phyloP scores from a whole-genome alignment of 495 filamentous ascomycete genomes.

The Podospora didyma region DNA sequence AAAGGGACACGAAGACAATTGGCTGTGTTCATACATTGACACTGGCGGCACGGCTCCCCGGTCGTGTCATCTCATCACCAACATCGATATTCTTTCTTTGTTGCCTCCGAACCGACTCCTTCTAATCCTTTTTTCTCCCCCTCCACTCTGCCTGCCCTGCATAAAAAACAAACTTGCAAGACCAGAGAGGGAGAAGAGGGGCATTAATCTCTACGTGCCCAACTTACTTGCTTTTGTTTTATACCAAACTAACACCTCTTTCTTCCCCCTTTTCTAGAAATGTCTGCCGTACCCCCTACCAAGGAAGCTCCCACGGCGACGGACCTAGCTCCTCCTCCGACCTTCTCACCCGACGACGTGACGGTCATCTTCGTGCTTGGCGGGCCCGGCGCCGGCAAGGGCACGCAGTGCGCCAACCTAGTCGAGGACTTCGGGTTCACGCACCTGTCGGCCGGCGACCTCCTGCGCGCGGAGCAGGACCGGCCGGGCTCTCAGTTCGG shows the following conservation, averaged over 20 bases:
- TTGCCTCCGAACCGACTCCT: too few relatives aligned
- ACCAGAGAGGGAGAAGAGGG: too few relatives aligned
- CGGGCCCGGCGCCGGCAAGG: slow-evolving; percentile 75
- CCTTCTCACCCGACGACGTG: slow-evolving; percentile 74
- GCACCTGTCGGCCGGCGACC: slow-evolving; percentile 89
- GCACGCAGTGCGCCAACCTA: slow-evolving; percentile 84
- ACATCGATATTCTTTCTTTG: too few relatives aligned
- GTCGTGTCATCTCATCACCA: too few relatives aligned
- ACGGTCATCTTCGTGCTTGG: slow-evolving; percentile 87
- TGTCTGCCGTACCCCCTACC: slow-evolving; percentile 23
- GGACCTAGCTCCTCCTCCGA: slow-evolving; percentile 37
- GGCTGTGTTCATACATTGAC: too few relatives aligned
- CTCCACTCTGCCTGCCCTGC: too few relatives aligned
- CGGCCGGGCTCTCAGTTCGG: slow-evolving; percentile 82
- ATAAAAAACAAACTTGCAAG: too few relatives aligned
- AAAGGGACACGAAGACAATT: too few relatives aligned
- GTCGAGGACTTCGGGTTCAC: slow-evolving; percentile 88
- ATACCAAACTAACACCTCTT: neutral
- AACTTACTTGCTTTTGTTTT: too few relatives aligned
- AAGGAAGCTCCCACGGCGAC: slow-evolving; percentile 42
- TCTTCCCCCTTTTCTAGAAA: slow-evolving; percentile 10
- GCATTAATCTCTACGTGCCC: neutral
- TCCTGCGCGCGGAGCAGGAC: slow-evolving; percentile 89
- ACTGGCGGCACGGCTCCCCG: too few relatives aligned
- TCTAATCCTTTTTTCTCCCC: too few relatives aligned